Evolutionary conservation across 768 basidiomycete genomes (phyloP).

Genomic region (Piloderma croceum): DNA sequence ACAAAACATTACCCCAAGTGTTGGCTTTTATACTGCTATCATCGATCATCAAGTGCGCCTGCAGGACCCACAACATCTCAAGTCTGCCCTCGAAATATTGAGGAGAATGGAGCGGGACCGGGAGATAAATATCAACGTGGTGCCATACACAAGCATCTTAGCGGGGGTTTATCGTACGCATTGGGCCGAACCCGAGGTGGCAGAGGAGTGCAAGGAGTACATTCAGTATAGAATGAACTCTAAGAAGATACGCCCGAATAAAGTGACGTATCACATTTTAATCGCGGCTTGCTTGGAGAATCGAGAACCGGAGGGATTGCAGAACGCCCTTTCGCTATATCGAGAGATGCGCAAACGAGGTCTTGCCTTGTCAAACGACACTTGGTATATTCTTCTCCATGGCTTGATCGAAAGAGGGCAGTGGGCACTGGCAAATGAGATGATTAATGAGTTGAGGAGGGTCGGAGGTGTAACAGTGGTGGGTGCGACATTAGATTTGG

Average conservation of each 20-base stretch:
- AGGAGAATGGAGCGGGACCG: constrained; percentile 64
- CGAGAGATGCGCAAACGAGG: constrained; percentile 50
- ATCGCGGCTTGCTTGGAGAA: constrained; percentile 61
- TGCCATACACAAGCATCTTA: constrained; percentile 82
- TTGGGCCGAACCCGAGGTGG: constrained; percentile 41
- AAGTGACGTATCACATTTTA: constrained; percentile 72
- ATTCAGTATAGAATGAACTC: constrained; percentile 57
- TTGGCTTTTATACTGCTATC: constrained; percentile 72
- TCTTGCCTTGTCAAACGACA: constrained; percentile 49
- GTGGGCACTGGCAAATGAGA: constrained; percentile 54
- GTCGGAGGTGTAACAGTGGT: constrained; percentile 41
- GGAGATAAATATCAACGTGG: constrained; percentile 54
- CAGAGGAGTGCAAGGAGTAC: constrained; percentile 41
- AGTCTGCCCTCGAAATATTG: constrained; percentile 64
- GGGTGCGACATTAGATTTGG: constrained; percentile 43
- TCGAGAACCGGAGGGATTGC: constrained; percentile 42
- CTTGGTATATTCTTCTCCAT: constrained; percentile 72
- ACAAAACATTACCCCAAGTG: constrained; percentile 68
- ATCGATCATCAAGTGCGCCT: constrained; percentile 68
- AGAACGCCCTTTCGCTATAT: constrained; percentile 54
- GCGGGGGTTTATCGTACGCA: constrained; percentile 61
- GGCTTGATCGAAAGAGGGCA: constrained; percentile 55
- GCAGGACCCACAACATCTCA: constrained; percentile 46
- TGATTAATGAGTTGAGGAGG: constrained; percentile 56
- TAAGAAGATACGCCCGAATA: constrained; percentile 47